Conservation (phyloP, 495 filamentous ascomycete species). For the Daldinia decipiens region DNA sequence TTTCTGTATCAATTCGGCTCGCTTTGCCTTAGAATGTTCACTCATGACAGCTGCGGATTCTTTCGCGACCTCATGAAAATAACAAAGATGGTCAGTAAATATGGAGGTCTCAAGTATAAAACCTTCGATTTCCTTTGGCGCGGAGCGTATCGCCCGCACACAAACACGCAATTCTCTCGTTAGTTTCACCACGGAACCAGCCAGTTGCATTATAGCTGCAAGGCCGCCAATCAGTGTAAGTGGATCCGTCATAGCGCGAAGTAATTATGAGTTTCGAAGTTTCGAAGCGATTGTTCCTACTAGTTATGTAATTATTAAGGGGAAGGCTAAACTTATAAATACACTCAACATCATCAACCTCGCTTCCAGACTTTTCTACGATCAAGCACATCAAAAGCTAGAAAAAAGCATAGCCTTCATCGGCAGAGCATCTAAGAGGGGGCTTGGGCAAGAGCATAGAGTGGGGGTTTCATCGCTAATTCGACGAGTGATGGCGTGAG, state of each 20-base stretch:
- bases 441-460: slow-evolving; percentile 24
- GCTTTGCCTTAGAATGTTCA: slow-evolving; percentile 15
- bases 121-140: slow-evolving; percentile 32
- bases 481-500: slow-evolving; percentile 29
- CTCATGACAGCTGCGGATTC: slow-evolving; percentile 3
- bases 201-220: slow-evolving; percentile 36
- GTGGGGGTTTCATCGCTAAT: slow-evolving; percentile 19
- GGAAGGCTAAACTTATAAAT: slow-evolving; percentile 7
- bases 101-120: slow-evolving; percentile 31
- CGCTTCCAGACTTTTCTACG: slow-evolving; percentile 4
- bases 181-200: slow-evolving; percentile 15
- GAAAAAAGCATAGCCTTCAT: slow-evolving; percentile 14
- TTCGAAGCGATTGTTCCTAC: background rate
- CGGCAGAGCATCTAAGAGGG: background rate
- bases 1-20: slow-evolving; percentile 16
- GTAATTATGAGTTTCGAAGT: background rate
- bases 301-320: background rate
- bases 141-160: slow-evolving; percentile 20
- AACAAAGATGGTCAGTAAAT: slow-evolving; percentile 22
- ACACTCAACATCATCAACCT: slow-evolving; percentile 5
- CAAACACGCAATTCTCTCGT: slow-evolving; percentile 19
- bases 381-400: background rate
- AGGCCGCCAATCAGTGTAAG: slow-evolving; percentile 32
- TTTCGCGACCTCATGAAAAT: slow-evolving; percentile 23
- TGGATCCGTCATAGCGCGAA: slow-evolving; percentile 28